Conservation (phyloP, 331 rosid genomes). For the Cydonia oblonga region DNA sequence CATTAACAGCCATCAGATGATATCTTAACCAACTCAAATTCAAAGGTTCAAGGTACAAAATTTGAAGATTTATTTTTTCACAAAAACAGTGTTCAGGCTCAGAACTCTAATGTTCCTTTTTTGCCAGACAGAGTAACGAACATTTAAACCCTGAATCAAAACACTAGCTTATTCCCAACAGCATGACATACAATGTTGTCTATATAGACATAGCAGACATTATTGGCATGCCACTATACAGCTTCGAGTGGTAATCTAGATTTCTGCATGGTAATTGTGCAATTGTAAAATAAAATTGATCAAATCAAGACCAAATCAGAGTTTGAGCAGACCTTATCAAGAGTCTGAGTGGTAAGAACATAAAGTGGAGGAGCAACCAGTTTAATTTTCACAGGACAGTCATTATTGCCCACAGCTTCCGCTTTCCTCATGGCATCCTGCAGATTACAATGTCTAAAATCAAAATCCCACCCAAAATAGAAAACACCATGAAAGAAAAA, state of each 20-base stretch:
- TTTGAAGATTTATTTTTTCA: background rate
- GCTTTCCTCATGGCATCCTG: constrained; percentile 95
- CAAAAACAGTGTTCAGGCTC: background rate
- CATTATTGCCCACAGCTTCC: constrained; percentile 84
- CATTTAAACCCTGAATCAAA: background rate
- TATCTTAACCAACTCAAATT: background rate
- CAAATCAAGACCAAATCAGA: background rate
- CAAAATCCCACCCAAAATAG: background rate
- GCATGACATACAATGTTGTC: background rate
- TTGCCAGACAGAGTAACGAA: background rate
- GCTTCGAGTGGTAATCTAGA: background rate
- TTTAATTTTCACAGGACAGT: constrained; percentile 95
- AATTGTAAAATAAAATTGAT: background rate
- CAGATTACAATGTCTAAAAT: constrained; percentile 1
- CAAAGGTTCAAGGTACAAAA: background rate
- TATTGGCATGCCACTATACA: background rate
- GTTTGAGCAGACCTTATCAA: constrained; percentile 66
- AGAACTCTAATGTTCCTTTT: background rate
- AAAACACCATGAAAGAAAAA: background rate
- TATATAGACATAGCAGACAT: background rate
- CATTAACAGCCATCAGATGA: background rate
- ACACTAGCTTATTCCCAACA: background rate
- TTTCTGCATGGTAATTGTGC: background rate
- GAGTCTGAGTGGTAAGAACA: constrained; percentile 93
- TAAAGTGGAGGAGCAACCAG: constrained; percentile 96